Evolutionary conservation across 2,329 filamentous ascomycete genomes (phyloP).

Genomic region (Emergomyces africanus): DNA sequence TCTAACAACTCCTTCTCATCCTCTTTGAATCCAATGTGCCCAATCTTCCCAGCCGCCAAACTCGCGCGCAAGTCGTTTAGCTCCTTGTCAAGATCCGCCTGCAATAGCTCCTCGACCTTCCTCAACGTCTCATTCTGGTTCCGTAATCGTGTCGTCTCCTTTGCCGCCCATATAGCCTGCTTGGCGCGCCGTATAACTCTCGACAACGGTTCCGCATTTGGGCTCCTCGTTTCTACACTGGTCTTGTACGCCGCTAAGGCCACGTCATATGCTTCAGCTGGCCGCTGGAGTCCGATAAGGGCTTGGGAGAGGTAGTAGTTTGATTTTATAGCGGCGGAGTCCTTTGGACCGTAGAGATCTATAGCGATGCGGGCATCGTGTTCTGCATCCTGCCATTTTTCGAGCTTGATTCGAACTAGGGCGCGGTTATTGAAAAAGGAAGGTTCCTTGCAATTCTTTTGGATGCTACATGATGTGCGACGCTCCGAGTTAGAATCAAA

Average conservation of each 20-base stretch:
- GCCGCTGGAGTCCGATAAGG: conserved; percentile 59
- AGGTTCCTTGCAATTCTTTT: conserved; percentile 63
- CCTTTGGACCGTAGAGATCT: conserved; percentile 41
- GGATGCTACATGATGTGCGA: conserved; percentile 42
- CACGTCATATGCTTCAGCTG: conserved; percentile 57
- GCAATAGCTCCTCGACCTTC: conserved; percentile 28
- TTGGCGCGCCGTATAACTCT: conserved; percentile 65
- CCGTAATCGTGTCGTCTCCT: conserved; percentile 42
- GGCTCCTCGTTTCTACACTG: conserved; percentile 51
- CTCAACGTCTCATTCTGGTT: conserved; percentile 32
- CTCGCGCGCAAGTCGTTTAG: conserved; percentile 23
- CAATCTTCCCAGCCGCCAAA: conserved; percentile 31
- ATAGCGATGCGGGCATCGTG: conserved; percentile 67
- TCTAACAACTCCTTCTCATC: conserved; percentile 45
- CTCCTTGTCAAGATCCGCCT: conserved; percentile 26
- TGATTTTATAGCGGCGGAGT: conserved; percentile 59
- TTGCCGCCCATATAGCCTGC: conserved; percentile 70
- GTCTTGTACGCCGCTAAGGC: conserved; percentile 61
- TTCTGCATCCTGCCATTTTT: conserved; percentile 60
- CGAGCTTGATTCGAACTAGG: conserved; percentile 64
- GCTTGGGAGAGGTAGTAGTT: conserved; percentile 75
- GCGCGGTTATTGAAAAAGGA: conserved; percentile 82
- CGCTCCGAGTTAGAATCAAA: not conserved
- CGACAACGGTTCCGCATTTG: conserved; percentile 58
- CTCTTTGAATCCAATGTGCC: conserved; percentile 56